Percentiles rank a stretch among this genome's conserved stretches.
These are phyloP conservation scores for Trametes villosa DNA, from an alignment of 768 basidiomycete genomes.

Conservation along the genomic window DNA sequence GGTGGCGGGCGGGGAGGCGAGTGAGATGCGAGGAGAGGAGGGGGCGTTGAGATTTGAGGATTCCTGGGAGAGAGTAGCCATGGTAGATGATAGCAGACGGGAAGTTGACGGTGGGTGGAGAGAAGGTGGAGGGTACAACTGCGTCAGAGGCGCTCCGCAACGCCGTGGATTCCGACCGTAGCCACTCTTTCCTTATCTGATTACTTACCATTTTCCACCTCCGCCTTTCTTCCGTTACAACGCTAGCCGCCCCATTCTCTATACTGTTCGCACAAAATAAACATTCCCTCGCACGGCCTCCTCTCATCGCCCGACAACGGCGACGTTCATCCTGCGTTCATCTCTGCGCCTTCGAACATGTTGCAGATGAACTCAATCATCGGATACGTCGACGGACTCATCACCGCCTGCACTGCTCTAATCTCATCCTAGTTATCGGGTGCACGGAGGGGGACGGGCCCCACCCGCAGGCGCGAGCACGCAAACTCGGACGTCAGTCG, in stretches of 20 bases:
- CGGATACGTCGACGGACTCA: background rate
- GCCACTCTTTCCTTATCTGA: background rate
- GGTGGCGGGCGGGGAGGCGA: conserved; percentile 13
- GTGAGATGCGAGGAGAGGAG: conserved; percentile 10
- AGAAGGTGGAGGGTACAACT: conserved; percentile 12
- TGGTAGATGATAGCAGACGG: conserved; percentile 18
- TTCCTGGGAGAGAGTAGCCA: conserved; percentile 22
- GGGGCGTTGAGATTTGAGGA: conserved; percentile 9
- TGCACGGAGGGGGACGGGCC: background rate
- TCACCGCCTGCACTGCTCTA: conserved; percentile 8
- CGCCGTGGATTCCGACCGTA: background rate
- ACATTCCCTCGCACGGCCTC: conserved; percentile 13
- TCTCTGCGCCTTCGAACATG: conserved; percentile 5
- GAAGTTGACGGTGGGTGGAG: conserved; percentile 24
- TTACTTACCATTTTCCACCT: background rate
- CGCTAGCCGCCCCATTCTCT: too few species aligned
- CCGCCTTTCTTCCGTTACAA: background rate
- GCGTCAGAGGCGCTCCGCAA: background rate
- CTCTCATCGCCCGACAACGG: conserved; percentile 5
- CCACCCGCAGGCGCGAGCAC: background rate
- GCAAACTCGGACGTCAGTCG: background rate
- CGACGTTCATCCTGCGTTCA: background rate
- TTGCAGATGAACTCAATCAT: conserved; percentile 8
- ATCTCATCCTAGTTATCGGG: background rate
- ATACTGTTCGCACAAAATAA: conserved; percentile 12